Base-by-base conservation (phyloP, 768 basidiomycete genomes). In the Tulasnella sp. region DNA sequence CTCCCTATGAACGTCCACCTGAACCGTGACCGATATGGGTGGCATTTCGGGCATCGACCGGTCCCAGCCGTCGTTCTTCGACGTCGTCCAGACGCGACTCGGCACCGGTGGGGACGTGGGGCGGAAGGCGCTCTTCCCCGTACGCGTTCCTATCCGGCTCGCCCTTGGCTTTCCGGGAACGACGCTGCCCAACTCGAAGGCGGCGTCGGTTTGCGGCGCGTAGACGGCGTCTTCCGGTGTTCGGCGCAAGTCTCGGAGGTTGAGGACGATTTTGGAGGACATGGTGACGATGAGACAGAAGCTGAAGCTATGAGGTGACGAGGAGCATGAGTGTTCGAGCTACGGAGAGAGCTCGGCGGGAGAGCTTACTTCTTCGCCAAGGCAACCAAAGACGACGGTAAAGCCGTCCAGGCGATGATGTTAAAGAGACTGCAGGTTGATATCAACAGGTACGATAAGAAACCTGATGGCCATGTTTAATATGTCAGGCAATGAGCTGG, bases 351-450 rank as follows among this genome's bases (percentile, higher is more conserved):
- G 3, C 8, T 54, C 14, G 54, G 14, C 54, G 77, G 20, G n/a
- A 24, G 77, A 24, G 77, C 77, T 72, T 72, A 78, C 77, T 60
- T 58, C 44, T 78, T 78, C 24, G 58, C 77, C 20, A 78, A 37
- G 18, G 44, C 58, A 2, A 69, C 58, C 34, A 78, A n/a, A 22
- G 50, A 60, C 16, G 77, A 64, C 20, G 50, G 77, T 16, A 78
- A 34, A 69, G 69, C 77, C 20, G 54, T 12, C 77, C 77, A 78
- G 37, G 60, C 58, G 40, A 78, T 41, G 14, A 78, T 72, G 60
- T 78, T 78, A 60, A 78, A 78, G 69, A 76, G 11, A n/a, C 76
- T 76, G 18, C 76, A 76, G 34, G 31, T 9, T 44, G 76, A 11
- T 72, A 78, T 78, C n/a, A 78, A 14, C 28, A 78, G 58, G 60